A percentile compares a stretch with the other conserved stretches of the same genome.
Conservation (phyloP, 2,329 filamentous ascomycete genomes). For the Botryotinia narcissicola region DNA sequence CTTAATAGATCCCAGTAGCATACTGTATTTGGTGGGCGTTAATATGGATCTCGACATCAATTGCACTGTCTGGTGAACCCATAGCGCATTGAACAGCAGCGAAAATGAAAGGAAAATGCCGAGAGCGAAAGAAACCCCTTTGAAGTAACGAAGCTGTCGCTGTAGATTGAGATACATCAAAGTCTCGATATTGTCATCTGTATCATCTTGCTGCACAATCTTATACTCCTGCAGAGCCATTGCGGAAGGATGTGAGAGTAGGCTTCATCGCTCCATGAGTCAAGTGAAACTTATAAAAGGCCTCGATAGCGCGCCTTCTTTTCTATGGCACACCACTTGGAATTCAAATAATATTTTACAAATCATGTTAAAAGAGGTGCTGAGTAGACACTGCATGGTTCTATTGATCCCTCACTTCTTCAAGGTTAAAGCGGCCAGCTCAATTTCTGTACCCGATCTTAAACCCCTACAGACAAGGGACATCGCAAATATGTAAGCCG, state of each 20-base stretch:
- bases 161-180: not conserved
- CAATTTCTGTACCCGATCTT: not conserved
- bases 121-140: not conserved
- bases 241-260: not conserved
- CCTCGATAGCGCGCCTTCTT: not conserved
- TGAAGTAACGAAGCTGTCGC: not conserved
- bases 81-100: not conserved
- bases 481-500: not conserved
- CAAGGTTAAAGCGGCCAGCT: not conserved
- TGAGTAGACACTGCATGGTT: not conserved
- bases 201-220: not conserved
- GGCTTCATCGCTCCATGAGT: not conserved
- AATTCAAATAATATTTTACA: too few relatives aligned
- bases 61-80: not conserved
- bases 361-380: too few relatives aligned
- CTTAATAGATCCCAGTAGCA: not conserved
- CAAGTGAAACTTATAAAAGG: not conserved
- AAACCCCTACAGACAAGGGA: not conserved
- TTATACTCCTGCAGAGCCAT: not conserved
- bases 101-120: not conserved
- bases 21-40: not conserved
- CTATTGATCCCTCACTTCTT: not conserved
- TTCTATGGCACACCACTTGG: not conserved
- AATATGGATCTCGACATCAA: not conserved
- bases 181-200: not conserved